Base-by-base conservation (phyloP, 1,139 yeast genomes). In the Spathaspora sp. region DNA sequence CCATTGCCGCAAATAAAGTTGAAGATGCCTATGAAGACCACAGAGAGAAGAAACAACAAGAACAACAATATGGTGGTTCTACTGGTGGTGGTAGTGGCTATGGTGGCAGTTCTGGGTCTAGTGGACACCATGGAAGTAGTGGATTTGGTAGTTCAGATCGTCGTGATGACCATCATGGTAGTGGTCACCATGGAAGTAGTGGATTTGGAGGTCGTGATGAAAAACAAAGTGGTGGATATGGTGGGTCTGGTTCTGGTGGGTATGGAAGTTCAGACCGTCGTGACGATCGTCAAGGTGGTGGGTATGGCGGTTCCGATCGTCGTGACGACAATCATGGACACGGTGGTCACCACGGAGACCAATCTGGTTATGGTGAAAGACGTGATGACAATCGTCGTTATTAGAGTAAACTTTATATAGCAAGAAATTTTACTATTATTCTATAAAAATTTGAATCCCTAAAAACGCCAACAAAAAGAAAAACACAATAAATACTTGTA, bases 1-100 rank as follows among this genome's bases (percentile, higher is more conserved):
- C 86, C 27, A 56, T 80, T 53, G 75, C 76, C 42, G 86, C 83
- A 45, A 76, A 79, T 68, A 75, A 80, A 65, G 56, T 74, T 40
- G 83, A 78, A 57, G 72, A 81, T 60, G 57, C 52, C 36, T 55
- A 56, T 43, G 69, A 70, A 54, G 57, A 58, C 15, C 52, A 45
- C 26, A 43, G 44, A 13, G 18, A 36, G 13, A 16, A 44, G 26
- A 31, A 50, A 42, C 42, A 50, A 7, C 40, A 51, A 17, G 47
- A 54, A 11, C 43, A 56, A 27, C 46, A 51, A n/a, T 44, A 48
- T 38, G 49, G 46, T 36, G 51, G 52, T 8, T 46, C 48, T 42
- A 51, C 48, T 45, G 46, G 45, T 25, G 42, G 45, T 37, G 52
- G 51, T 38, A 52, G 51, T 47, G 51, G 51, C 40, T 39, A 43